Evolutionary conservation across 129 eudicot species (phyloP).

Genomic region (Saussurea involucrata): DNA sequence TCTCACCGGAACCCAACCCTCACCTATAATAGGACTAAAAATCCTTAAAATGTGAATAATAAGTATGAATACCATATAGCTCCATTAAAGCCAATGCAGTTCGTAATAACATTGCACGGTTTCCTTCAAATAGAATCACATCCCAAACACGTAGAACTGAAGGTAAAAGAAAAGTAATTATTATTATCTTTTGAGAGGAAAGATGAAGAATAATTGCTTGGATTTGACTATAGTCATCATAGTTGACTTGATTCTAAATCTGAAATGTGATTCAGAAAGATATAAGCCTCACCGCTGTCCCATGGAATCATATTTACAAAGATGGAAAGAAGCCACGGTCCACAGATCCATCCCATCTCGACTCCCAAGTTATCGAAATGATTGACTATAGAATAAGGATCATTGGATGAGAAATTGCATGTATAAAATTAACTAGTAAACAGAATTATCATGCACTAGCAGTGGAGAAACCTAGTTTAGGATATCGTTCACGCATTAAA

Average conservation of each 20-base stretch:
- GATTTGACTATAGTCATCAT: neutral
- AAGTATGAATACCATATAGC: constrained; percentile 62
- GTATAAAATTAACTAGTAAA: constrained; percentile 7
- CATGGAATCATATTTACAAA: constrained; percentile 95
- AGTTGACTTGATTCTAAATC: neutral
- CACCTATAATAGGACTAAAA: neutral
- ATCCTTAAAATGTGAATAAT: neutral
- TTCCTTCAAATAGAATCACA: constrained; percentile 93
- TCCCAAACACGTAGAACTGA: constrained; percentile 99
- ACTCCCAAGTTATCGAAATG: constrained; percentile 95
- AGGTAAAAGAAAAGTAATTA: constrained; percentile 17
- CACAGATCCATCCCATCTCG: constrained; percentile 92
- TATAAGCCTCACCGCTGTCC: constrained; percentile 82
- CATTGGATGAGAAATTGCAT: constrained; percentile 12
- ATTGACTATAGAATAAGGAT: constrained; percentile 53
- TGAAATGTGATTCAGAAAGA: neutral
- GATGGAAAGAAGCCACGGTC: constrained; percentile 96
- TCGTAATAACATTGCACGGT: constrained; percentile 95
- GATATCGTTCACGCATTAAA: constrained; percentile 86
- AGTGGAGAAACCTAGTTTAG: constrained; percentile 72
- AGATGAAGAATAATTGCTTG: constrained; percentile 6
- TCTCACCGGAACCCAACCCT: no score
- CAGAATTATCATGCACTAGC: neutral
- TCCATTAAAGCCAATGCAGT: constrained; percentile 96
- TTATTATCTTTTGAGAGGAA: constrained; percentile 3